A percentile compares a stretch with the other conserved stretches of the same genome.
These are phyloP conservation scores for Lunularia cruciata DNA, from an alignment of 225 moss, liverwort and hornwort genomes.

Conservation along the genomic window DNA sequence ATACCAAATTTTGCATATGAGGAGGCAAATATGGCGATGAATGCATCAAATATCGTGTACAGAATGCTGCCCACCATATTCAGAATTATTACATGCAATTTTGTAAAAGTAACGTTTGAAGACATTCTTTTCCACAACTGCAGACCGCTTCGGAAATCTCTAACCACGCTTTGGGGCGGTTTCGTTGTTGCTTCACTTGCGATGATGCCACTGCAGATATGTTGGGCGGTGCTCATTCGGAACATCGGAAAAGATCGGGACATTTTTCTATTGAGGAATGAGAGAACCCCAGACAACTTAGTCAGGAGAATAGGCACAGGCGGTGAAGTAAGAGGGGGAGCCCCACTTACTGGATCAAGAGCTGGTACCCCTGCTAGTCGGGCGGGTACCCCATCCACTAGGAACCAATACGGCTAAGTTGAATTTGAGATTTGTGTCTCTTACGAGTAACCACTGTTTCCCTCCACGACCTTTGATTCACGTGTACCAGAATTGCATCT, in stretches of 20 bases:
- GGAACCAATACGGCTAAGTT: constrained; percentile 17
- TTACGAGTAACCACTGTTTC: neutral
- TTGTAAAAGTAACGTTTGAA: constrained; percentile 68
- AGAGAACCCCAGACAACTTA: constrained; percentile 7
- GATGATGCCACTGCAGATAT: constrained; percentile 52
- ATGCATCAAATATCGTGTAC: constrained; percentile 63
- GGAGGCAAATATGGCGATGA: constrained; percentile 66
- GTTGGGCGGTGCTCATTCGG: constrained; percentile 37
- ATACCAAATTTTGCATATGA: constrained; percentile 61
- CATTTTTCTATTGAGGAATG: constrained; percentile 22
- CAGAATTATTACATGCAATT: constrained; percentile 64
- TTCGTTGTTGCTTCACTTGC: constrained; percentile 54
- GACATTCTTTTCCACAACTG: constrained; percentile 57
- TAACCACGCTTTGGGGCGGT: constrained; percentile 51
- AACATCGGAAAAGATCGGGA: constrained; percentile 26
- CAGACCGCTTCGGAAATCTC: constrained; percentile 41
- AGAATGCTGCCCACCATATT: constrained; percentile 63
- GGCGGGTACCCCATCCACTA: neutral
- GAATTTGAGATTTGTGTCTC: neutral
- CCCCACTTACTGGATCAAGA: neutral
- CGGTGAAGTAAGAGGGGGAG: neutral
- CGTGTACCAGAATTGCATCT: neutral
- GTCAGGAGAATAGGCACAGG: neutral
- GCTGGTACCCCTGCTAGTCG: neutral
- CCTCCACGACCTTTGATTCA: neutral